Evolutionary conservation across 179 eudicot species (phyloP), one percentile per base, ranked within the genome.

Genomic region (Actinidia arguta): DNA sequence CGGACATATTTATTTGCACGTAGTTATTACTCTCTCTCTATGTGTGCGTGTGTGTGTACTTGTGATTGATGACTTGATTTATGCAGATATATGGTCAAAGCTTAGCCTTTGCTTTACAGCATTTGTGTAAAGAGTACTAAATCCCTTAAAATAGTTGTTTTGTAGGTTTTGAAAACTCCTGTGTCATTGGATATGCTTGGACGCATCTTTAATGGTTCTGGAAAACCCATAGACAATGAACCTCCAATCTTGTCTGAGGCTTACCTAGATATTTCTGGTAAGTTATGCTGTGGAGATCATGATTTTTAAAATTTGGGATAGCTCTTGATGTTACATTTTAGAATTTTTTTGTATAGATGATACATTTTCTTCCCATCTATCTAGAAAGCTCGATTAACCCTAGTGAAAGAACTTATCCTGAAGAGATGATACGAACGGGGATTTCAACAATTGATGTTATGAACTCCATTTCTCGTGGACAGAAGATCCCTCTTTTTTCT

Each of bases 151-250:
- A 48, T 61, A n/a, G 70, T 61, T 78, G 36, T 78, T 70, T 9
- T 83, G 50, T 89, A 97, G 98, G 99, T 97, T 74, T 85, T 97
- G 81, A 97, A 97, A 91, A 97, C 99, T 83, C 99, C 99, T 4
- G 99, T 97, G 81, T 97, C 98, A 46, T 61, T 93, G 87, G 99
- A 97, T 88, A 97, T 97, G 99, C 99, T 97, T 86, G 99, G 99
- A 55, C 98, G 99, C 71, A 94, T 97, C 56, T 97, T 97, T 80
- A 95, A 97, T 87, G 99, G 98, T 82, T 97, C 98, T 79, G 98
- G 99, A 48, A 97, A 97, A 79, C 99, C 99, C 78, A 97, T 97
- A 81, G 99, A 95, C 80, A 97, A 97, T 86, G 99, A 98, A 67
- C 99, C 99, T 80, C 98, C 98, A 47, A 93, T 93, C 88, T 91